Base-by-base conservation (phyloP, 2,329 filamentous ascomycete genomes). In the Ceratocystis papillata region DNA sequence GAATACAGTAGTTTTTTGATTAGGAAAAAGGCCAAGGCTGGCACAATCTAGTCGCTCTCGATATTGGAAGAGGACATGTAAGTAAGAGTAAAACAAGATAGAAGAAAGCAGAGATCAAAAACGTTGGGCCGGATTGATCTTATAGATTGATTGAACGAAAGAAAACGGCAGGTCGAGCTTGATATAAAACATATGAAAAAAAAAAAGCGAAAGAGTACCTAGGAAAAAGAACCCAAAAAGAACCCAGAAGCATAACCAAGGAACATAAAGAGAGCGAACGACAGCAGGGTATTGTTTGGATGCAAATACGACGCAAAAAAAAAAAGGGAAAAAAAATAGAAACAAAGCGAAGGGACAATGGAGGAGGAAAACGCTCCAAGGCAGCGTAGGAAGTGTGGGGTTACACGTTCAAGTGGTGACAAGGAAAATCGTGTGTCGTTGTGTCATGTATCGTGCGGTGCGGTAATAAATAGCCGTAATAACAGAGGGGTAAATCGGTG, bases 281-380 rank as follows among this genome's bases (percentile, higher is more conserved):
- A 67, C 45, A 46, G 61, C 62, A 50, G 66, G 63, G 61, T 65
- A 67, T 67, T 67, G 65, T 64, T 64, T 61, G 65, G 59, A 67
- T 67, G 66, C 66, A 65, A 25, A 65, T 64, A 65, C 57, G 41
- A 63, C 25, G 61, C 37, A 65, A 46, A 62, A 25, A 45, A 46
- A 41, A 57, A 8, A 41, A 17, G 41, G 8, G 63, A 37, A 41
- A 41, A 62, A 62, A 41, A 30, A 62, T 25, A 62, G 48, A 67
- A 22, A 55, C 28, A 60, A 37, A 63, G 62, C 28, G 15, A 65
- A 15, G 64, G 28, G 48, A 17, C 7, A 46, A 28, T 37, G 62
- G 50, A 50, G n/a, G 41, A 62, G 57, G 61, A 50, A n/a, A 59
- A 62, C 50, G 65, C 48, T 41, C n/a, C 20, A 65, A 46, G 41